These are phyloP conservation scores for Penicillium sp. DNA, from an alignment of 2,329 filamentous ascomycete species.

Conservation along the genomic window DNA sequence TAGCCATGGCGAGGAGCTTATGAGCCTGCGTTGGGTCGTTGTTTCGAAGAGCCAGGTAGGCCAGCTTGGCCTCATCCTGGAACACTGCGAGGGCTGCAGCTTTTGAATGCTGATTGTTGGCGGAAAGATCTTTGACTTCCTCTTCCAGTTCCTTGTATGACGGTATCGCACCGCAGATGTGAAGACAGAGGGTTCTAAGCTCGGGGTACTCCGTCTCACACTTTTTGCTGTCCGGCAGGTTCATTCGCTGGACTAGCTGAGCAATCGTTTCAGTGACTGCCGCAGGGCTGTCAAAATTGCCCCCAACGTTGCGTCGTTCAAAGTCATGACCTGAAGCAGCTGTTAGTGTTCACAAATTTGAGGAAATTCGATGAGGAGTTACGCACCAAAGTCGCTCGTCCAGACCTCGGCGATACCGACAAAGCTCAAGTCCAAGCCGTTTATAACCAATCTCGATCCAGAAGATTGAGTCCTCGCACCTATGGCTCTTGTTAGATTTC, in stretches of 20 bases:
- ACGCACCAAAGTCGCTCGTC: conserved; percentile 50
- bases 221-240: conserved; percentile 48
- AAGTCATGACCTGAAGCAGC: conserved; percentile 27
- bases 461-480: conserved; percentile 36
- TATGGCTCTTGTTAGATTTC: conserved; percentile 10
- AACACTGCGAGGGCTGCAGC: conserved; percentile 58
- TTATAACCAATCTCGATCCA: conserved; percentile 50
- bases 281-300: conserved; percentile 19
- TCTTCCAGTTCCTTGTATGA: conserved; percentile 46
- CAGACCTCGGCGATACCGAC: conserved; percentile 55
- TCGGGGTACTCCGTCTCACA: conserved; percentile 48
- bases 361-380: not conserved
- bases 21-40: conserved; percentile 51
- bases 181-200: conserved; percentile 55
- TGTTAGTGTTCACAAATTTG: conserved; percentile 1
- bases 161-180: conserved; percentile 54
- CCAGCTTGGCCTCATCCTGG: conserved; percentile 54
- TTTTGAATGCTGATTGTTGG: conserved; percentile 53
- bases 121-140: conserved; percentile 47
- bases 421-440: conserved; percentile 55
- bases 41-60: conserved; percentile 50
- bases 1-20: conserved; percentile 51
- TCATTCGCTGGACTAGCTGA: conserved; percentile 45
- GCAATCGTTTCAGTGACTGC: conserved; percentile 40
- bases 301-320: conserved; percentile 26